phyloP scores from a whole-genome alignment of 179 eudicot genomes.

The Carnegiea gigantea region DNA sequence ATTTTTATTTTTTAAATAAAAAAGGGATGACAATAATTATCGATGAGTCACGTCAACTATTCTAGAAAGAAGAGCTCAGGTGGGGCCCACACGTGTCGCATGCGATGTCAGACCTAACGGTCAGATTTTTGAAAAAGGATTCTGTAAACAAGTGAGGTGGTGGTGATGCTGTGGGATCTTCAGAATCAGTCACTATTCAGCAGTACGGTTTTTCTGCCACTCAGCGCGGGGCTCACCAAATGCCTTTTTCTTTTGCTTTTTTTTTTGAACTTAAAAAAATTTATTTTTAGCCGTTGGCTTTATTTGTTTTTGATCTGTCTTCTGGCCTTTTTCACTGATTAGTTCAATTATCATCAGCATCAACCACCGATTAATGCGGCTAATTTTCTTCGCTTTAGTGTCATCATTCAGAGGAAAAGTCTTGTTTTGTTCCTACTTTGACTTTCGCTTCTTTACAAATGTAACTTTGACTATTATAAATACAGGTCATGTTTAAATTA shows the following conservation, averaged over 20 bases:
- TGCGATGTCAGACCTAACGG: neutral
- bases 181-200: neutral
- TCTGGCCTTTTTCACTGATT: neutral
- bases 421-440: neutral
- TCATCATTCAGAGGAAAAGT: neutral
- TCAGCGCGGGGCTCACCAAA: conserved; percentile 1
- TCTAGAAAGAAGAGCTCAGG: neutral
- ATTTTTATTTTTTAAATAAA: no score
- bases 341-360: neutral
- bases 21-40: neutral
- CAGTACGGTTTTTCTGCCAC: no score
- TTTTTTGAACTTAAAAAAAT: neutral
- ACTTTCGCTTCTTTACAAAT: no score
- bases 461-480: no score
- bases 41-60: conserved; percentile 7
- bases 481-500: no score
- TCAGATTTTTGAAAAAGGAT: conserved; percentile 7
- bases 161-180: neutral
- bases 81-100: neutral
- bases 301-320: neutral
- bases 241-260: neutral
- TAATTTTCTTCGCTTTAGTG: neutral
- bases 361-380: neutral
- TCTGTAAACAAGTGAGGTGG: neutral
- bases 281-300: neutral